Percentiles rank a stretch among this genome's conserved stretches.
These are phyloP conservation scores for Naganishia cerealis DNA, from an alignment of 1,284 basidiomycete species.

Conservation along the genomic window DNA sequence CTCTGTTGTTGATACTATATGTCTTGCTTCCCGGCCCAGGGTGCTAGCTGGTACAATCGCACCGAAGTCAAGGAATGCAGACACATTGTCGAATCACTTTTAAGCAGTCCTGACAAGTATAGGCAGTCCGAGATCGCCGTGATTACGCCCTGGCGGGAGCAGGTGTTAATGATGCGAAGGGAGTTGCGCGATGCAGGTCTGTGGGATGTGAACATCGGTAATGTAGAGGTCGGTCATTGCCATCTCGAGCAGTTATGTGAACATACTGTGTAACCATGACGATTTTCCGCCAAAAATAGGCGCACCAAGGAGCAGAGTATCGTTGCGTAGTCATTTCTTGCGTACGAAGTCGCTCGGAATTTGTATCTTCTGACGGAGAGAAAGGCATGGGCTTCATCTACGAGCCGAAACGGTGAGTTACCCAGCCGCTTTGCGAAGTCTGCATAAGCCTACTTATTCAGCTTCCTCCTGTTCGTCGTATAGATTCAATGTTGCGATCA, in stretches of 20 bases:
- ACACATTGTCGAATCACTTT: conserved; percentile 13
- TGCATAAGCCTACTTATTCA: neutral
- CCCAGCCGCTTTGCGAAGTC: neutral
- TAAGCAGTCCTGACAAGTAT: conserved; percentile 33
- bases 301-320: conserved; percentile 44
- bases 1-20: conserved; percentile 18
- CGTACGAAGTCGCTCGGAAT: conserved; percentile 47
- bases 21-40: conserved; percentile 36
- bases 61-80: conserved; percentile 36
- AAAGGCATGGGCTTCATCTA: conserved; percentile 49
- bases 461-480: neutral
- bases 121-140: conserved; percentile 48
- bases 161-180: conserved; percentile 54
- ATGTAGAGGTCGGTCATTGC: conserved; percentile 44
- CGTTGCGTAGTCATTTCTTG: conserved; percentile 50
- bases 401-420: conserved; percentile 48
- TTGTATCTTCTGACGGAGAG: conserved; percentile 44
- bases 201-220: conserved; percentile 50
- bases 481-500: conserved; percentile 55
- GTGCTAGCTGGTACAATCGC: conserved; percentile 33
- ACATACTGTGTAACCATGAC: neutral
- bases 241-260: neutral
- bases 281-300: conserved; percentile 16
- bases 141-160: conserved; percentile 53
- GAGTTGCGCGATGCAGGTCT: conserved; percentile 43